Conservation (phyloP, 768 basidiomycete genomes). For the Pulveroboletus sp. region DNA sequence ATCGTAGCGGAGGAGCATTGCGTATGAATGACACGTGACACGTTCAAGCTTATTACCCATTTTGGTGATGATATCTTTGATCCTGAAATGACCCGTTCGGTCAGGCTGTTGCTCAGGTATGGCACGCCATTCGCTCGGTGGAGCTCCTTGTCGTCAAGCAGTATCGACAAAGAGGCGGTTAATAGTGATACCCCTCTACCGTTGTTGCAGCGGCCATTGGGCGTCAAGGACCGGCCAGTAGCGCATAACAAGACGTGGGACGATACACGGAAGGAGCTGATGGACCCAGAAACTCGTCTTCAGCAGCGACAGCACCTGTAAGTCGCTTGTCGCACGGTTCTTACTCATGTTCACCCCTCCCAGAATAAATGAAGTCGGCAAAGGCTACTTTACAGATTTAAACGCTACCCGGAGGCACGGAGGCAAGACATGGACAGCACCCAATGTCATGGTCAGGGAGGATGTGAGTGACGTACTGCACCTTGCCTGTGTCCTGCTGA, state of each 20-base stretch:
- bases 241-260: constrained; percentile 54
- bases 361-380: constrained; percentile 60
- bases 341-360: not conserved
- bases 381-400: constrained; percentile 86
- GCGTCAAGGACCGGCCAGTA: constrained; percentile 65
- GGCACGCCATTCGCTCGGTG: constrained; percentile 11
- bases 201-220: constrained; percentile 62
- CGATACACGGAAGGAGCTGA: constrained; percentile 59
- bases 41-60: constrained; percentile 5
- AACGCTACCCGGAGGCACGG: constrained; percentile 77
- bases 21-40: not conserved
- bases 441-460: constrained; percentile 81
- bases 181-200: constrained; percentile 21
- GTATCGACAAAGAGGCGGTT: not conserved
- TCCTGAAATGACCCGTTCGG: constrained; percentile 19
- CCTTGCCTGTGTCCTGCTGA: not conserved
- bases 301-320: constrained; percentile 63
- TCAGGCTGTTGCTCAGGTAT: constrained; percentile 9
- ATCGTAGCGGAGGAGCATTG: too few relatives aligned
- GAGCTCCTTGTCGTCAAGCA: constrained; percentile 16
- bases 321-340: constrained; percentile 10
- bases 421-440: constrained; percentile 94
- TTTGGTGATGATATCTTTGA: constrained; percentile 15
- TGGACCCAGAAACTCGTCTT: constrained; percentile 67
- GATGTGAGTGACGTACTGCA: constrained; percentile 55